Percentiles rank a stretch among this genome's conserved stretches.
phyloP scores from a whole-genome alignment of 176 grass and related monocot species.

The Rhynchospora pubera region DNA sequence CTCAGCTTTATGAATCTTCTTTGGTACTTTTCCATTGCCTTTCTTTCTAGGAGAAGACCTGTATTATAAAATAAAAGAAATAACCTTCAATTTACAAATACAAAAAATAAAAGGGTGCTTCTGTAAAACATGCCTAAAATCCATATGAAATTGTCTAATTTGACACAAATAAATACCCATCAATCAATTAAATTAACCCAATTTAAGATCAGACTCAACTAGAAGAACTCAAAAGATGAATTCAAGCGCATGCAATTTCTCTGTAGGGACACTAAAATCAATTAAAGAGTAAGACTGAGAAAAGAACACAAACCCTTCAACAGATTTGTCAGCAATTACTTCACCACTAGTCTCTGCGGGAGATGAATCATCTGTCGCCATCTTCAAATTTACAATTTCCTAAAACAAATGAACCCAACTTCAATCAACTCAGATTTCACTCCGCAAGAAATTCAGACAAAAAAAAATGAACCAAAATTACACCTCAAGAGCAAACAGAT shows the following conservation, averaged over 20 bases:
- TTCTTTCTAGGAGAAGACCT: conserved; percentile 45
- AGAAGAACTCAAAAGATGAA: neutral
- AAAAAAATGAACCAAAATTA: neutral
- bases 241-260: neutral
- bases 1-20: conserved; percentile 64
- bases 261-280: neutral
- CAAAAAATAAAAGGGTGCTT: neutral
- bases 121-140: neutral
- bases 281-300: neutral
- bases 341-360: conserved; percentile 14
- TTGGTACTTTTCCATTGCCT: conserved; percentile 41
- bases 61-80: conserved; percentile 1
- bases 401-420: conserved; percentile 8
- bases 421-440: neutral
- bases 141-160: conserved; percentile 6
- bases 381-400: conserved; percentile 7
- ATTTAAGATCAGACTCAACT: neutral
- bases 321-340: conserved; percentile 18
- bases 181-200: neutral
- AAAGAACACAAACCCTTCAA: conserved; percentile 13
- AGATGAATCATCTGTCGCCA: conserved; percentile 21
- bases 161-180: neutral
- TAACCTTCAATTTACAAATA: neutral
- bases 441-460: neutral
- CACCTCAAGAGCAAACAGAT: neutral